Percentiles rank a stretch among this genome's conserved stretches.
These are phyloP conservation scores for Crepidotus variabilis DNA, from an alignment of 768 basidiomycete genomes.

Conservation along the genomic window DNA sequence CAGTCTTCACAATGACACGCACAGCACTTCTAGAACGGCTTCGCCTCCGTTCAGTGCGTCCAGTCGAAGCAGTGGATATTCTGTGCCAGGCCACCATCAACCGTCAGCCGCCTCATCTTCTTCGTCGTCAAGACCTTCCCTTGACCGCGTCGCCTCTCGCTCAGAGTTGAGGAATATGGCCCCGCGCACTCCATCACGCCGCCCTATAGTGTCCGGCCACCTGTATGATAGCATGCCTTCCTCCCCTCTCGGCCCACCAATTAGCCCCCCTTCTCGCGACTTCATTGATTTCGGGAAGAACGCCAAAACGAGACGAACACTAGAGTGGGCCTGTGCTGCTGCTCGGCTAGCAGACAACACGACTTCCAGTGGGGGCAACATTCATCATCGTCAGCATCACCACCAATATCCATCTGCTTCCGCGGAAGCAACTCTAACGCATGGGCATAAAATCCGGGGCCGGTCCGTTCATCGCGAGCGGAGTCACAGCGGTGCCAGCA, in stretches of 20 bases:
- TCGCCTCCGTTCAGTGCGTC: slow-evolving; percentile 21
- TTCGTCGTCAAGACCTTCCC: slow-evolving; percentile 36
- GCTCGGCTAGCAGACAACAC: slow-evolving; percentile 47
- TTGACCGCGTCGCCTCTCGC: slow-evolving; percentile 58
- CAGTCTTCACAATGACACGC: slow-evolving; percentile 16
- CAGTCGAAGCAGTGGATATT: slow-evolving; percentile 17
- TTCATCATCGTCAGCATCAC: slow-evolving; percentile 11
- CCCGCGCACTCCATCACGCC: slow-evolving; percentile 38
- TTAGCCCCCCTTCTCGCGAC: slow-evolving; percentile 47
- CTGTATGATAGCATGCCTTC: slow-evolving; percentile 62
- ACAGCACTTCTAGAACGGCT: slow-evolving; percentile 16
- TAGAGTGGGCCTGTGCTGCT: slow-evolving; percentile 77
- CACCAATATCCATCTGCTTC: slow-evolving; percentile 4
- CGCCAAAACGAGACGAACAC: slow-evolving; percentile 45
- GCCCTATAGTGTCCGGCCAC: slow-evolving; percentile 30
- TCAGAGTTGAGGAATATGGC: slow-evolving; percentile 42
- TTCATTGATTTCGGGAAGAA: slow-evolving; percentile 45
- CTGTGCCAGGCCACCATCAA: slow-evolving; percentile 15
- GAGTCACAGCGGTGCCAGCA: slow-evolving; percentile 2
- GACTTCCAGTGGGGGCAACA: slow-evolving; percentile 11
- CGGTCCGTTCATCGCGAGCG: slow-evolving; percentile 6
- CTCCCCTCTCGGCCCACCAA: slow-evolving; percentile 53
- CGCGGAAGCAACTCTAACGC: slow-evolving; percentile 5
- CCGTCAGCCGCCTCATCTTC: slow-evolving; percentile 21
- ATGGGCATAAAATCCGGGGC: background rate